phyloP scores from a whole-genome alignment of 2,329 filamentous ascomycete genomes.

The Paracoccidioides lutzii region DNA sequence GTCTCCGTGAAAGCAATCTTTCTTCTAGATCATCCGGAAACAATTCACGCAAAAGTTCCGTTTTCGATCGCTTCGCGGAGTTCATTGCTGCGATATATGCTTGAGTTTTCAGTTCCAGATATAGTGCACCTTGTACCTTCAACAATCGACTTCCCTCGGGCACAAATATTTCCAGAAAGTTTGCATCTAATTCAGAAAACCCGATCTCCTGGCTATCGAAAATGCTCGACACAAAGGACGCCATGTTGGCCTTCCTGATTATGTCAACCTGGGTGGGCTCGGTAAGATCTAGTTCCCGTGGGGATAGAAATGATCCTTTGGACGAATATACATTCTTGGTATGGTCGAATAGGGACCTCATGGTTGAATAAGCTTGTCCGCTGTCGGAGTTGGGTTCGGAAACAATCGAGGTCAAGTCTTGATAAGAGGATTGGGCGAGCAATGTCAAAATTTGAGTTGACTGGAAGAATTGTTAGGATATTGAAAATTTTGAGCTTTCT shows the following conservation, averaged over 20 bases:
- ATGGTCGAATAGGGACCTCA: conserved; percentile 51
- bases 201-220: conserved; percentile 53
- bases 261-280: conserved; percentile 44
- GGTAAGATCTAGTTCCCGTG: conserved; percentile 39
- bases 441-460: conserved; percentile 47
- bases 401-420: conserved; percentile 45
- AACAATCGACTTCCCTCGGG: conserved; percentile 45
- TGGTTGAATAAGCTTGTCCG: conserved; percentile 48
- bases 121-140: conserved; percentile 48
- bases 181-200: conserved; percentile 50
- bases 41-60: conserved; percentile 45
- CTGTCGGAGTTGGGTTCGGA: conserved; percentile 42
- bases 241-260: conserved; percentile 51
- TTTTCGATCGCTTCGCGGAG: conserved; percentile 41
- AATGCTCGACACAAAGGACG: conserved; percentile 51
- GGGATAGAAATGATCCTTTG: conserved; percentile 43
- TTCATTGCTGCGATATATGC: conserved; percentile 51
- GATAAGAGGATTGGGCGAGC: conserved; percentile 43
- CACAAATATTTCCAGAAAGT: conserved; percentile 52
- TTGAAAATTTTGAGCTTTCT: conserved; percentile 7
- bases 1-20: conserved; percentile 41
- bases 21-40: conserved; percentile 47
- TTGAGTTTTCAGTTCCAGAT: conserved; percentile 54
- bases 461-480: conserved; percentile 20
- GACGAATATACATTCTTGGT: conserved; percentile 49